Evolutionary conservation across 768 basidiomycete species (phyloP), one percentile per base, ranked within the genome.

Genomic region (Boletus vinaceobasis): DNA sequence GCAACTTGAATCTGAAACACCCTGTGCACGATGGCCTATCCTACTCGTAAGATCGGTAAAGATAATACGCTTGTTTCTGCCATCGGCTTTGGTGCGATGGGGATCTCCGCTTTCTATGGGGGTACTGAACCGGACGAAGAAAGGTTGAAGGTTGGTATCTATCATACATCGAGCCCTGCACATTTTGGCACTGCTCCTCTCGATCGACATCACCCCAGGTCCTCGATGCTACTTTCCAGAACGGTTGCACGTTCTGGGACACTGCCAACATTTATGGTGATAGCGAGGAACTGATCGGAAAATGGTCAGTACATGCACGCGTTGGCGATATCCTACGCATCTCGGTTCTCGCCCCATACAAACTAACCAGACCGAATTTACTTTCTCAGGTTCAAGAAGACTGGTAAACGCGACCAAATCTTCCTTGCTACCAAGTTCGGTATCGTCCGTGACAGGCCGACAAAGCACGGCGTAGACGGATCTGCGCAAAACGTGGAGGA

Each of bases 361-460:
- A 29, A 17, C 15, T 13, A 31, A 21, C 27, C 14, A 21, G 3
- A 23, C 11, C 23, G 11, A 13, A n/a, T 5, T 26, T 13, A 2
- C 11, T 19, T 19, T 39, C 14, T 14, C 54, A 78, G 77, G 78
- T 77, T 82, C 66, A 74, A 74, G 52, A 69, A 63, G 31, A 78
- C 65, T 5, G 79, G 78, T 6, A 79, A 79, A 58, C 69, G 78
- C 15, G 61, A 60, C 49, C 69, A 79, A 14, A 80, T 83, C 19
- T 87, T 86, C 69, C 73, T 87, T 19, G 83, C 84, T 3, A 85
- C 84, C 19, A 87, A 87, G 65, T 80, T 79, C 43, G 79, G 79
- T 14, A 11, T 68, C 27, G 48, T 56, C 70, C 65, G 21, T 67
- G 72, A 53, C 63, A 62, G 47, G 42, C 42, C 47, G 33, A 49